A percentile compares a stretch with the other conserved stretches of the same genome.
Conservation (phyloP, 2,329 filamentous ascomycete species). For the Ramularia endophylla region DNA sequence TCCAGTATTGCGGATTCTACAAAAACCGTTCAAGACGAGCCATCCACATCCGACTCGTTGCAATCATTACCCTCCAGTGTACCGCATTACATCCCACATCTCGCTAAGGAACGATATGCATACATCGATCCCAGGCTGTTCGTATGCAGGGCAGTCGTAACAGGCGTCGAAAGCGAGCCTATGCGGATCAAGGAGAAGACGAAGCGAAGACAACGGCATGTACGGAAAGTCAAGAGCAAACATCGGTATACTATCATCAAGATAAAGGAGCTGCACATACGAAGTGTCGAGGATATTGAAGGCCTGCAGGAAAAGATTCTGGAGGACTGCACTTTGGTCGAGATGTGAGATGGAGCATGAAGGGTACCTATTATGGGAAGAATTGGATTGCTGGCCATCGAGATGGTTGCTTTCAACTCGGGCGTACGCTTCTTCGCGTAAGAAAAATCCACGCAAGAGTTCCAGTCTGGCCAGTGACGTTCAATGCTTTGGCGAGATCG, state of each 20-base stretch:
- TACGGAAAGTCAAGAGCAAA: conserved; percentile 79
- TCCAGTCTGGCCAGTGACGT: too few species aligned
- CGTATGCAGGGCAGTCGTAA: conserved; percentile 76
- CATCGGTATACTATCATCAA: conserved; percentile 80
- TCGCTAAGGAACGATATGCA: conserved; percentile 31
- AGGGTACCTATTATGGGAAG: too few species aligned
- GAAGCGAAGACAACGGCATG: conserved; percentile 60
- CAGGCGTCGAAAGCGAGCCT: conserved; percentile 71
- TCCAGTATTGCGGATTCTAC: conserved; percentile 19
- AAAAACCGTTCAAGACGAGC: neutral
- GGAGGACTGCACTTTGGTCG: too few species aligned
- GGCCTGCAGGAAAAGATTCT: conserved; percentile 15
- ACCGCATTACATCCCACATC: conserved; percentile 35
- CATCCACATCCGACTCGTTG: conserved; percentile 27
- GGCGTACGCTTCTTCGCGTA: too few species aligned
- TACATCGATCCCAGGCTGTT: conserved; percentile 80
- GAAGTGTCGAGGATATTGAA: conserved; percentile 49
- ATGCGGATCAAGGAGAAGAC: conserved; percentile 51
- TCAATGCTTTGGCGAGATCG: too few species aligned
- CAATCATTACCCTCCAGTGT: conserved; percentile 23
- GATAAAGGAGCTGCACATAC: conserved; percentile 74
- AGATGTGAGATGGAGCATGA: too few species aligned
- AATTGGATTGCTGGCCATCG: too few species aligned
- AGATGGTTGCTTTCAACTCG: too few species aligned
- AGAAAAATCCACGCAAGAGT: too few species aligned